Evolutionary conservation across 345 rosid species (phyloP).

Genomic region (Carallia brachiata): DNA sequence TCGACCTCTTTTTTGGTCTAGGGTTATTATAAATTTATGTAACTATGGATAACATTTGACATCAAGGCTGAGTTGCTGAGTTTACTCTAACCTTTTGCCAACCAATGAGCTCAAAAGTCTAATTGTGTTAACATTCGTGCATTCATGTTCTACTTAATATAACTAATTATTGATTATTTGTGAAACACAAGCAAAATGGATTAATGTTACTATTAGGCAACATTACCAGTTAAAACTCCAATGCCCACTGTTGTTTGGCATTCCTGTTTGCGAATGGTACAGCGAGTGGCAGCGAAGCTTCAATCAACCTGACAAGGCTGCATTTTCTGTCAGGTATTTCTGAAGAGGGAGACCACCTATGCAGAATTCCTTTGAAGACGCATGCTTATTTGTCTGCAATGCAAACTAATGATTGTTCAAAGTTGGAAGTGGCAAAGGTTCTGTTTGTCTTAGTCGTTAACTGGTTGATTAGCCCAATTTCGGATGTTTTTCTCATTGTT

Average conservation of each 20-base stretch:
- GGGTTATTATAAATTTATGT: too few relatives aligned
- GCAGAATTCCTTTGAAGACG: slow-evolving; percentile 33
- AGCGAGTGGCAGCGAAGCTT: slow-evolving; percentile 52
- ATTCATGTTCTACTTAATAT: too few relatives aligned
- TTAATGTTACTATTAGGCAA: too few relatives aligned
- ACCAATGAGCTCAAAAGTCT: too few relatives aligned
- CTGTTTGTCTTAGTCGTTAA: not conserved
- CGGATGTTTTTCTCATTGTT: not conserved
- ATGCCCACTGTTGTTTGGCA: not conserved
- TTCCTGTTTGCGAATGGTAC: slow-evolving; percentile 13
- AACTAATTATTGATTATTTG: too few relatives aligned
- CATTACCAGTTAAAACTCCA: too few relatives aligned
- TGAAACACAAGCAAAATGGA: too few relatives aligned
- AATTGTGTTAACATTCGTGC: too few relatives aligned
- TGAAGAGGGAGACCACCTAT: slow-evolving; percentile 36
- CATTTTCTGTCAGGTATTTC: slow-evolving; percentile 40
- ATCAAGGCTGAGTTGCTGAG: too few relatives aligned
- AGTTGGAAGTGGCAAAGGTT: slow-evolving; percentile 44
- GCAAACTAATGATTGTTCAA: slow-evolving; percentile 32
- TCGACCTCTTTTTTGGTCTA: too few relatives aligned
- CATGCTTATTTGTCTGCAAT: slow-evolving; percentile 33
- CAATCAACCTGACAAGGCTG: slow-evolving; percentile 36
- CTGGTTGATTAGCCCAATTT: not conserved
- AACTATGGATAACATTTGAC: too few relatives aligned
- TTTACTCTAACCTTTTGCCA: too few relatives aligned